These are phyloP conservation scores for Ustilago bromivora DNA, from an alignment of 1,284 basidiomycete genomes.

Conservation along the genomic window DNA sequence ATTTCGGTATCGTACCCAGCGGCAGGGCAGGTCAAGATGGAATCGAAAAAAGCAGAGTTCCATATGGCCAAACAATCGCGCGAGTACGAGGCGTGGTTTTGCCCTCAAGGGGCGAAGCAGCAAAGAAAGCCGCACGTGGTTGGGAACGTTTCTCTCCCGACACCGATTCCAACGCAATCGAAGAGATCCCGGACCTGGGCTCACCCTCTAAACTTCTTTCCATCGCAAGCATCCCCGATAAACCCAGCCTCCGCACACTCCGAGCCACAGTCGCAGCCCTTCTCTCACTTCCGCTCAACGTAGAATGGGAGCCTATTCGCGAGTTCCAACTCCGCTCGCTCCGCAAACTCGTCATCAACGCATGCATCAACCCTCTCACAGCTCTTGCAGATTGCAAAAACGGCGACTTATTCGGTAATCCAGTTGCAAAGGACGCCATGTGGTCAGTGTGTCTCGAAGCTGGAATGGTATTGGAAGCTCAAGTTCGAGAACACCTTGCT, in stretches of 20 bases:
- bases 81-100: background rate
- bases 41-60: constrained; percentile 29
- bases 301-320: constrained; percentile 78
- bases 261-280: constrained; percentile 56
- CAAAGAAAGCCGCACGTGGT: constrained; percentile 14
- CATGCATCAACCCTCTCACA: constrained; percentile 87
- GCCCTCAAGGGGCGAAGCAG: constrained; percentile 7
- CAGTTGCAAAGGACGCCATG: constrained; percentile 58
- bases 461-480: constrained; percentile 57
- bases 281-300: constrained; percentile 61
- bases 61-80: constrained; percentile 32
- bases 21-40: constrained; percentile 21
- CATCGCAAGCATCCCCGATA: constrained; percentile 53
- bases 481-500: constrained; percentile 51
- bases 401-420: constrained; percentile 74
- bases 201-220: constrained; percentile 44
- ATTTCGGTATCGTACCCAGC: constrained; percentile 84
- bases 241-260: constrained; percentile 45
- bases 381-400: constrained; percentile 85
- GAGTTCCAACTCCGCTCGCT: constrained; percentile 80
- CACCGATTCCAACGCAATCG: constrained; percentile 1
- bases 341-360: constrained; percentile 86
- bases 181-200: constrained; percentile 19
- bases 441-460: constrained; percentile 59
- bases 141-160: constrained; percentile 46